Conservation (phyloP, 139 green algal species). For the Volvox africanus region DNA sequence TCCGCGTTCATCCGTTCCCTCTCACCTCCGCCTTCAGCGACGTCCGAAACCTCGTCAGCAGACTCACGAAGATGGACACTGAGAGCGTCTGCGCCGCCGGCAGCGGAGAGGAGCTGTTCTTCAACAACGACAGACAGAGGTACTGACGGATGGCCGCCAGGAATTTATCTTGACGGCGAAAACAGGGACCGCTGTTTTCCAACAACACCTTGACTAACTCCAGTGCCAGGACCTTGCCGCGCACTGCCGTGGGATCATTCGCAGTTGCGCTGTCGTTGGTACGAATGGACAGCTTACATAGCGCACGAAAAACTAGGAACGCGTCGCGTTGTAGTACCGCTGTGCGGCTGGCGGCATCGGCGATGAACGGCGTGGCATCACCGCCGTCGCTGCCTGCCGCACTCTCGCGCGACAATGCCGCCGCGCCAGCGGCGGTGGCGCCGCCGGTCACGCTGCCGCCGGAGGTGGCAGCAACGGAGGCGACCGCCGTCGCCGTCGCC, state of each 20-base stretch:
- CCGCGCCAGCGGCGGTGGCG: background rate
- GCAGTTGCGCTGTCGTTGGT: slow-evolving; percentile 68
- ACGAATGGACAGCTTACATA: slow-evolving; percentile 97
- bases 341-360: slow-evolving; percentile 31
- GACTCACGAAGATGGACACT: slow-evolving; percentile 93
- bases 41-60: slow-evolving; percentile 86
- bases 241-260: slow-evolving; percentile 79
- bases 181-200: slow-evolving; percentile 92
- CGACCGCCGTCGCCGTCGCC: background rate
- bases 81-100: slow-evolving; percentile 76
- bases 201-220: slow-evolving; percentile 97
- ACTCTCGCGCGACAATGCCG: too few relatives aligned
- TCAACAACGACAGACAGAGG: slow-evolving; percentile 95
- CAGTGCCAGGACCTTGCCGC: slow-evolving; percentile 88
- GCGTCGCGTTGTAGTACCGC: slow-evolving; percentile 88
- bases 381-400: too few relatives aligned
- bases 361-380: background rate
- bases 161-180: slow-evolving; percentile 87
- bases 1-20: background rate
- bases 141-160: slow-evolving; percentile 93
- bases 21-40: slow-evolving; percentile 89
- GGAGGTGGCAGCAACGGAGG: background rate
- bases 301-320: slow-evolving; percentile 96
- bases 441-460: background rate
- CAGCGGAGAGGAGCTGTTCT: slow-evolving; percentile 86